Evolutionary conservation across 2,329 filamentous ascomycete species (phyloP), one percentile per base, ranked within the genome.

Genomic region (Ophiostoma himal-ulmi): DNA sequence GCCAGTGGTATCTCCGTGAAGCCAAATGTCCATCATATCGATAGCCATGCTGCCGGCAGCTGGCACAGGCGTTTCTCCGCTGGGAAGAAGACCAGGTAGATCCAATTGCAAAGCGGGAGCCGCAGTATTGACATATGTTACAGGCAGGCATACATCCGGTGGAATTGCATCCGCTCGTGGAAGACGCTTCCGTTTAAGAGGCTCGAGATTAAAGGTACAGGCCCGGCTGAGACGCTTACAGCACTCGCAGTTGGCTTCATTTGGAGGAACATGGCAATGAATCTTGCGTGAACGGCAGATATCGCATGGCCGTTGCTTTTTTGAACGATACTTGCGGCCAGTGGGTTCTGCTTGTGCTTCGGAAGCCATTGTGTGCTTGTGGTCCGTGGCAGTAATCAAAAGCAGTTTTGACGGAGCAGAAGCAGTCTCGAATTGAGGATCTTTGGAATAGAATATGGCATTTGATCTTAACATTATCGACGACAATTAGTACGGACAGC

Each of bases 271-370:
- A 30, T 36, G 57, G 26, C 57, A 62, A 17, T 36, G 57, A 5
- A 62, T 62, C 26, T 62, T 62, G 14, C 57, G 57, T 7, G 57
- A 20, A 3, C 57, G 26, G 57, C 57, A 62, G 14, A 62, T 7
- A 34, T 62, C 57, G 57, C 57, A 62, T 30, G 57, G 57, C n/a
- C 57, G 57, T 26, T 62, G 26, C 13, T 62, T 62, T 17, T 62
- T 62, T 26, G 57, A 34, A 26, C 57, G 57, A 26, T 34, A 62
- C 26, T 36, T 34, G 57, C 57, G 57, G 26, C 57, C 26, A 14
- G n/a, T 36, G 1, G 57, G 8, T 26, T 36, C 26, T 34, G 26
- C 11, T 30, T 10, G 14, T 14, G 26, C 26, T 20, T 34, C 57
- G 26, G 57, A 62, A 34, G 57, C 22, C 57, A 62, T 62, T 62